Conservation (phyloP, 2,329 filamentous ascomycete species). For the Corynespora cassiicola region DNA sequence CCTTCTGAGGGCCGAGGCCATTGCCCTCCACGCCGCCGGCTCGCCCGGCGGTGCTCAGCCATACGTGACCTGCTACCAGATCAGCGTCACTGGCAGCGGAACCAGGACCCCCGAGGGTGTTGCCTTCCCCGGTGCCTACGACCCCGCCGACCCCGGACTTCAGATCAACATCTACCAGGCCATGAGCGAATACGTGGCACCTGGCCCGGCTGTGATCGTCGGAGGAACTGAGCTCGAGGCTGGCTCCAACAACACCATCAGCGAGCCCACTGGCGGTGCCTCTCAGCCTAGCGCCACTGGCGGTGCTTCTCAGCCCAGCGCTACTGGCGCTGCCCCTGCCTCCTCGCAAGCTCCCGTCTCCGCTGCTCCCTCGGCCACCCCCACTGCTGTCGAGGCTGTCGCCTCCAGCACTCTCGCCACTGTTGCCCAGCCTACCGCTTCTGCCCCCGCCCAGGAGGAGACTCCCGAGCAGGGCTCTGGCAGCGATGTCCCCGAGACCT, state of each 20-base stretch:
- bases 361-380: slow-evolving; percentile 11
- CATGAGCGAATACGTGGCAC: slow-evolving; percentile 56
- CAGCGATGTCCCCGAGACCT: slow-evolving; percentile 19
- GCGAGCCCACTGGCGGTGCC: slow-evolving; percentile 23
- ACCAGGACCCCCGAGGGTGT: slow-evolving; percentile 55
- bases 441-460: too few relatives aligned
- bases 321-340: slow-evolving; percentile 4
- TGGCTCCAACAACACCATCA: too few relatives aligned
- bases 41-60: slow-evolving; percentile 52
- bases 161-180: slow-evolving; percentile 65
- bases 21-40: slow-evolving; percentile 64
- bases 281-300: slow-evolving; percentile 21
- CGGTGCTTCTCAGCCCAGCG: neutral
- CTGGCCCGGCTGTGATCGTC: slow-evolving; percentile 53
- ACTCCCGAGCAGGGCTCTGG: slow-evolving; percentile 1
- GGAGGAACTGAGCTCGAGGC: slow-evolving; percentile 36
- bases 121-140: slow-evolving; percentile 63
- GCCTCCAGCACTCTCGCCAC: slow-evolving; percentile 29
- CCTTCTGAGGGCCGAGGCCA: slow-evolving; percentile 59
- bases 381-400: slow-evolving; percentile 12
- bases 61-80: slow-evolving; percentile 62
- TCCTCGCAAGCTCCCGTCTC: slow-evolving; percentile 1
- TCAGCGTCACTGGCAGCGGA: slow-evolving; percentile 64
- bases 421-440: slow-evolving; percentile 21
- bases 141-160: slow-evolving; percentile 63